Percentiles rank a stretch among this genome's conserved stretches.
Conservation (phyloP, 768 basidiomycete genomes). For the Tephrocybe sp. region DNA sequence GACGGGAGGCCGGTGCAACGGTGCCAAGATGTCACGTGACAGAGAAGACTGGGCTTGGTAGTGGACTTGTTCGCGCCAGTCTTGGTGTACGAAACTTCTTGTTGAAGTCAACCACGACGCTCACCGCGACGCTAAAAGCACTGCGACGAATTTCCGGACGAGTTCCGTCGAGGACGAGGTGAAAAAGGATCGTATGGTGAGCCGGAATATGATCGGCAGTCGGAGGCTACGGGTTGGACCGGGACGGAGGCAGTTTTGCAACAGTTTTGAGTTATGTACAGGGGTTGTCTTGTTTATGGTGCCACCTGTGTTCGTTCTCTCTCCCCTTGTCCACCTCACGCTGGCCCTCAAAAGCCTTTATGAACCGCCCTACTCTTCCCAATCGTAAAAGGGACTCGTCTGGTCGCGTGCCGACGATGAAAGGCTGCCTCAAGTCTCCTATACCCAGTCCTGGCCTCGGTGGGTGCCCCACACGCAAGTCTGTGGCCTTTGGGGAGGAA, state of each 20-base stretch:
- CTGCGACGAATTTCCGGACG: background rate
- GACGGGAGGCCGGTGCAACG: constrained; percentile 1
- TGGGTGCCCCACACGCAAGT: constrained; percentile 37
- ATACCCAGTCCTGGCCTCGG: constrained; percentile 20
- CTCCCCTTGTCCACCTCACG: background rate
- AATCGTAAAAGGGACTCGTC: constrained; percentile 5
- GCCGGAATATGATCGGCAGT: background rate
- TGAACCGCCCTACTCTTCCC: constrained; percentile 2
- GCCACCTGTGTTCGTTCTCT: background rate
- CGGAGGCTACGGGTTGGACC: constrained; percentile 12
- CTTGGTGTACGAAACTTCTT: background rate
- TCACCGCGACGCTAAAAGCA: background rate
- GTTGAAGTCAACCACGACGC: background rate
- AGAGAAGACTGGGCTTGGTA: background rate
- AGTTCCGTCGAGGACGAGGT: background rate
- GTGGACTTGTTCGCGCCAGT: background rate
- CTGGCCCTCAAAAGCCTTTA: constrained; percentile 1
- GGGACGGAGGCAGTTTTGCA: background rate
- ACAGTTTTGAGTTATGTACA: constrained; percentile 8
- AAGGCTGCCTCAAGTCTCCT: constrained; percentile 37
- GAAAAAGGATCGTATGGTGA: background rate
- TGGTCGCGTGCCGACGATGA: constrained; percentile 28
- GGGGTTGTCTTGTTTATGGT: constrained; percentile 9
- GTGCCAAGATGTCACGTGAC: constrained; percentile 5
- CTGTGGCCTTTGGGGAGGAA: constrained; percentile 58